A percentile compares a stretch with the other conserved stretches of the same genome.
phyloP scores from a whole-genome alignment of 768 basidiomycete genomes.

The Stropharia rugosoannulata region DNA sequence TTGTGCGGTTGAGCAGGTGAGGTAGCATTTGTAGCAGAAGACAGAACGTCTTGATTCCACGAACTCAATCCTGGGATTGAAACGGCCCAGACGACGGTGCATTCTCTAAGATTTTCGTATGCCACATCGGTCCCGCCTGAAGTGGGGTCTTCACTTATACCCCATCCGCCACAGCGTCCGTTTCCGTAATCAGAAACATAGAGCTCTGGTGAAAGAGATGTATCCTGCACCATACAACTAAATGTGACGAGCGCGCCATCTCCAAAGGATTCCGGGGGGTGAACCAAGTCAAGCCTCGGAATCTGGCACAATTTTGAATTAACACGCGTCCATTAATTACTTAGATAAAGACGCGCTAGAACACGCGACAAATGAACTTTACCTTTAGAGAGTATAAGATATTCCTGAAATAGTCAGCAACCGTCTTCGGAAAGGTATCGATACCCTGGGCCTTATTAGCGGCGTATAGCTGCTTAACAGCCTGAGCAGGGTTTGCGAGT shows the following conservation, averaged over 20 bases:
- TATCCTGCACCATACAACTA: conserved; percentile 81
- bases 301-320: conserved; percentile 40
- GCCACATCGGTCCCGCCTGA: conserved; percentile 29
- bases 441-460: conserved; percentile 20
- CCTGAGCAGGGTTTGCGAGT: conserved; percentile 44
- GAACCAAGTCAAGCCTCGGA: conserved; percentile 45
- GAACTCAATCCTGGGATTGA: conserved; percentile 66
- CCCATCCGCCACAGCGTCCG: conserved; percentile 73
- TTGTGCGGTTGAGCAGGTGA: conserved; percentile 47
- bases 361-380: conserved; percentile 33
- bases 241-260: conserved; percentile 68
- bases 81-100: conserved; percentile 69
- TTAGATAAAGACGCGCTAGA: neutral
- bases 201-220: conserved; percentile 69
- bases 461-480: conserved; percentile 48
- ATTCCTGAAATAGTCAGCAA: conserved; percentile 44
- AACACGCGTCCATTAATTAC: conserved; percentile 2
- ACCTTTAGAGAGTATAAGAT: conserved; percentile 40
- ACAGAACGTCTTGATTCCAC: conserved; percentile 45
- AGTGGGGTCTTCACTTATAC: conserved; percentile 40
- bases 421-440: conserved; percentile 39
- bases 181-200: conserved; percentile 53
- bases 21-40: conserved; percentile 11
- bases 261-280: conserved; percentile 48
- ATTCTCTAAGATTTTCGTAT: conserved; percentile 57